A percentile compares a stretch with the other conserved stretches of the same genome.
Conservation (phyloP, 2,329 filamentous ascomycete genomes). For the Sporothrix mexicana region DNA sequence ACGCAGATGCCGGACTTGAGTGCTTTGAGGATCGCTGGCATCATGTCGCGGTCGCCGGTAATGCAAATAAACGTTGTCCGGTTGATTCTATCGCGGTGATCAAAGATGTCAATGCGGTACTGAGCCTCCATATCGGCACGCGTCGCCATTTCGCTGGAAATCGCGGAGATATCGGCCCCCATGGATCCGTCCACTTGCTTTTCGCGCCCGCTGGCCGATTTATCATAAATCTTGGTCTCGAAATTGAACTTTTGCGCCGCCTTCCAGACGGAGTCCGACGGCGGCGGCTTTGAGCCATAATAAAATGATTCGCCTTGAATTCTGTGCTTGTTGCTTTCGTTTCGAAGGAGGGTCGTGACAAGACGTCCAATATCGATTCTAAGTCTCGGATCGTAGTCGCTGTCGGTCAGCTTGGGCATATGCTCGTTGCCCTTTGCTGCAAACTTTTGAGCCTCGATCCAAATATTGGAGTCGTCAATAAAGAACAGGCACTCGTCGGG, state of each 20-base stretch:
- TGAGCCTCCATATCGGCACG: slow-evolving; percentile 26
- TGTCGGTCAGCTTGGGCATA: slow-evolving; percentile 39
- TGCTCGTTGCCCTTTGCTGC: slow-evolving; percentile 37
- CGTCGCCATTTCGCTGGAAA: slow-evolving; percentile 36
- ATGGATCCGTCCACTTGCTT: slow-evolving; percentile 43
- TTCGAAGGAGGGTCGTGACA: not conserved
- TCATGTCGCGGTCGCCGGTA: slow-evolving; percentile 42
- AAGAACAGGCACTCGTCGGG: slow-evolving; percentile 39
- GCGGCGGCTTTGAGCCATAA: slow-evolving; percentile 31
- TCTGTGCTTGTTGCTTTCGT: not conserved
- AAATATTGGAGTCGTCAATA: slow-evolving; percentile 41
- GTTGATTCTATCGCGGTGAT: slow-evolving; percentile 19
- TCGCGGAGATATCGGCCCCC: slow-evolving; percentile 36
- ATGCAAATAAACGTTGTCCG: slow-evolving; percentile 39
- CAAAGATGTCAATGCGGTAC: not conserved
- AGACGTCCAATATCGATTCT: slow-evolving; percentile 32
- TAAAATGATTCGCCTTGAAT: not conserved
- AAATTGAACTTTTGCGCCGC: not conserved
- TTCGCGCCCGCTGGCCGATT: slow-evolving; percentile 37
- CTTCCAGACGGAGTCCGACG: slow-evolving; percentile 11
- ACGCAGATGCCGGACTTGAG: slow-evolving; percentile 39
- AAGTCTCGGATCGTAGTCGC: slow-evolving; percentile 38
- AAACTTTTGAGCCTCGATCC: slow-evolving; percentile 41
- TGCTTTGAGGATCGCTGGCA: slow-evolving; percentile 37
- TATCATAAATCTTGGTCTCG: slow-evolving; percentile 8